Conservation (phyloP, 768 basidiomycete genomes). For the Lanmaoa pseudosensibilis region DNA sequence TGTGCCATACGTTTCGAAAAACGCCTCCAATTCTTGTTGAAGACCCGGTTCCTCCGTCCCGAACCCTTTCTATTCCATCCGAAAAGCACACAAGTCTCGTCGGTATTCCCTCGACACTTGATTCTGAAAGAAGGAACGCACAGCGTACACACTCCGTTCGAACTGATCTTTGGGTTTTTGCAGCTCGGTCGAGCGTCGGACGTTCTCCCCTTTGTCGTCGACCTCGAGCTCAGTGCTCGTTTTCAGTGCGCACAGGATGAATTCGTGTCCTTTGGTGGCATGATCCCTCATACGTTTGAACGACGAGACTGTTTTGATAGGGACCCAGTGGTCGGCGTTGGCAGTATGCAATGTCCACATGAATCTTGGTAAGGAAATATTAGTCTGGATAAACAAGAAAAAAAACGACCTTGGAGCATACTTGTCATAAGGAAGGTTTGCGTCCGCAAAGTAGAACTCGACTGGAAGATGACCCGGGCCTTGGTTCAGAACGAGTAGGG, state of each 20-base stretch:
- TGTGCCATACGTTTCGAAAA: slow-evolving; percentile 74
- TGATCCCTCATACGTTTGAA: slow-evolving; percentile 95
- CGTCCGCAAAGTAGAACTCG: slow-evolving; percentile 95
- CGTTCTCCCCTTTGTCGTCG: slow-evolving; percentile 67
- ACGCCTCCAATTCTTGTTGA: slow-evolving; percentile 75
- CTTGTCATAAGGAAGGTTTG: slow-evolving; percentile 94
- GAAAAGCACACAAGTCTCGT: neutral
- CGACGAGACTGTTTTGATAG: slow-evolving; percentile 80
- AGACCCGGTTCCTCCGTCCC: slow-evolving; percentile 61
- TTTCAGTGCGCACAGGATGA: slow-evolving; percentile 69
- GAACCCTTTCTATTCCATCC: slow-evolving; percentile 76
- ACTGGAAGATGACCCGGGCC: slow-evolving; percentile 45
- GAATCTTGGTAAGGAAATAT: slow-evolving; percentile 52
- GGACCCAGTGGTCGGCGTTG: slow-evolving; percentile 85
- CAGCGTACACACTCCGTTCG: slow-evolving; percentile 85
- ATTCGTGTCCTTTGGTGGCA: slow-evolving; percentile 55
- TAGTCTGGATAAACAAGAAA: neutral
- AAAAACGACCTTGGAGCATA: slow-evolving; percentile 28
- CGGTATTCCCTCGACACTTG: neutral
- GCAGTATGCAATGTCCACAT: slow-evolving; percentile 91
- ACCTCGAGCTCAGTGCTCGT: slow-evolving; percentile 63
- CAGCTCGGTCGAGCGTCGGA: slow-evolving; percentile 73
- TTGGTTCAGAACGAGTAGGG: neutral
- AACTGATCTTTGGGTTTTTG: slow-evolving; percentile 77
- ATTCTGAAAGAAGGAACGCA: slow-evolving; percentile 44